Conservation (phyloP, 495 filamentous ascomycete species). For the Xylaria curta region DNA sequence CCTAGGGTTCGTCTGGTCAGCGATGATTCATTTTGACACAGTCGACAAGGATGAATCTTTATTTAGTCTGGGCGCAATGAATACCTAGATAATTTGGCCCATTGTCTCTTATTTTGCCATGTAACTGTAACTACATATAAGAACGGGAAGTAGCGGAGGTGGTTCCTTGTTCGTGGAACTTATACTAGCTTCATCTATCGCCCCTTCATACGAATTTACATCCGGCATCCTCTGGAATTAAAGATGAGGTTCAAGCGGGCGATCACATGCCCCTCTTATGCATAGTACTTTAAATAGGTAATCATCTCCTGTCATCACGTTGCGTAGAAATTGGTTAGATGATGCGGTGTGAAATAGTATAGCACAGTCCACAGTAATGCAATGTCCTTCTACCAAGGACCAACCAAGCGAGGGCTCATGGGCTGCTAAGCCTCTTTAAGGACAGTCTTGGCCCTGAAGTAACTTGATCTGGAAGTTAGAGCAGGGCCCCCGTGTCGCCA, state of each 20-base stretch:
- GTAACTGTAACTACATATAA: no score
- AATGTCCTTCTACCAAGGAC: neutral
- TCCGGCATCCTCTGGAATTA: neutral
- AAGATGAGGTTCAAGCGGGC: neutral
- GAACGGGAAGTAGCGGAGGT: neutral
- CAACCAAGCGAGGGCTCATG: neutral
- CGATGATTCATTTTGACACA: neutral
- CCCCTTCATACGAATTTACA: neutral
- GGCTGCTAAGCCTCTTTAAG: neutral
- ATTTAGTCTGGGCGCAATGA: neutral
- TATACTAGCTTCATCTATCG: neutral
- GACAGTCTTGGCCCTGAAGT: neutral
- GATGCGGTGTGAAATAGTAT: conserved; percentile 4
- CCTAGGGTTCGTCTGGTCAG: neutral
- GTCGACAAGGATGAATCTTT: conserved; percentile 1
- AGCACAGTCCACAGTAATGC: conserved; percentile 1
- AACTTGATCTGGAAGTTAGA: conserved; percentile 10
- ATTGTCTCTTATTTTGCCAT: neutral
- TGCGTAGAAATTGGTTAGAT: neutral
- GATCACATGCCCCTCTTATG: conserved; percentile 7
- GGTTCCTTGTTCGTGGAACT: conserved; percentile 3
- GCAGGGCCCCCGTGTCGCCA: neutral
- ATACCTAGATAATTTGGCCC: neutral
- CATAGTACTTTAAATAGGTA: conserved; percentile 14
- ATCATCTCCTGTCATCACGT: neutral